phyloP scores from a whole-genome alignment of 192 early-diverging fungal species.

The Gryganskiella cystojenkinii region DNA sequence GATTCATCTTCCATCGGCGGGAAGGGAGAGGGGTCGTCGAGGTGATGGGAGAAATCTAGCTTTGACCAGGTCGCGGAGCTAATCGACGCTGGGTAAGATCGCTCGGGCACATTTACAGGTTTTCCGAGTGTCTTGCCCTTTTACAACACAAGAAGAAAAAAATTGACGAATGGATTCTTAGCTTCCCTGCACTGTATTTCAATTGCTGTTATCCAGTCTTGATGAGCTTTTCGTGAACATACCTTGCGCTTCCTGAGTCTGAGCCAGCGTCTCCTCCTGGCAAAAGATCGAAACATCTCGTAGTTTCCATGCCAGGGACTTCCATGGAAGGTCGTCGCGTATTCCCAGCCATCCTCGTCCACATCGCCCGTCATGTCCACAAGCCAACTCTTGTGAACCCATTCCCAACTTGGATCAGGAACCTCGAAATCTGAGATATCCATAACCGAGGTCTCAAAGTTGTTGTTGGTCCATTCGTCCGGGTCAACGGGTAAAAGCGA shows the following conservation, averaged over 20 bases:
- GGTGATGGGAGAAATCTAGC: background rate
- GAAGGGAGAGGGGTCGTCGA: slow-evolving; percentile 12
- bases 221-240: too few species aligned
- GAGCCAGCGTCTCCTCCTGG: slow-evolving; percentile 64
- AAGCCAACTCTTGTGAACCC: slow-evolving; percentile 67
- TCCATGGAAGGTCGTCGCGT: slow-evolving; percentile 62
- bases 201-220: too few species aligned
- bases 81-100: slow-evolving; percentile 20
- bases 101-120: slow-evolving; percentile 42
- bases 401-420: slow-evolving; percentile 68
- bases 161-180: too few species aligned
- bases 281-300: slow-evolving; percentile 63
- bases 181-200: background rate
- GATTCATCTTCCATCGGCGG: slow-evolving; percentile 1
- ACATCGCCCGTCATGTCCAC: slow-evolving; percentile 72
- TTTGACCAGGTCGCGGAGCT: slow-evolving; percentile 15
- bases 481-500: slow-evolving; percentile 65
- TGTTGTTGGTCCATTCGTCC: slow-evolving; percentile 60
- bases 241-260: slow-evolving; percentile 56
- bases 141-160: too few species aligned
- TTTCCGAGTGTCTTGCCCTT: slow-evolving; percentile 17
- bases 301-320: slow-evolving; percentile 67
- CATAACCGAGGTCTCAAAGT: slow-evolving; percentile 50
- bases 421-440: slow-evolving; percentile 57
- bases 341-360: slow-evolving; percentile 69